phyloP scores from a whole-genome alignment of 2,329 filamentous ascomycete genomes.

The Tolypocladium inflatum region DNA sequence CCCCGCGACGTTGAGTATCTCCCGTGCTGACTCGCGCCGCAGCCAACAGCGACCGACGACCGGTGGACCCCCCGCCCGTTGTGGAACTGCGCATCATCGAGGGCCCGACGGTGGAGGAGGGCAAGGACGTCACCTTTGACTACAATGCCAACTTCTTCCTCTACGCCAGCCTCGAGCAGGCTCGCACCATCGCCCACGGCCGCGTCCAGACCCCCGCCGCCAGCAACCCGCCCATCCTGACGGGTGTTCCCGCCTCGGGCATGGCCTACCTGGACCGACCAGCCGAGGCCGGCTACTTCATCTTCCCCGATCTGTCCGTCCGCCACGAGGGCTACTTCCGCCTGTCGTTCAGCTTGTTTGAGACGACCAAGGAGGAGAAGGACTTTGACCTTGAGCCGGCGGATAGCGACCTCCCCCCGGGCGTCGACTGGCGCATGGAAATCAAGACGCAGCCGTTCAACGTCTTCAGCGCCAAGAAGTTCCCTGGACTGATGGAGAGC shows the following conservation, averaged over 20 bases:
- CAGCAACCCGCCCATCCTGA: slow-evolving; percentile 72
- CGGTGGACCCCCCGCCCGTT: slow-evolving; percentile 89
- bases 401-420: slow-evolving; percentile 35
- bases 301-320: slow-evolving; percentile 94
- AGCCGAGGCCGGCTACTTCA: slow-evolving; percentile 74
- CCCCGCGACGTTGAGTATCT: background rate
- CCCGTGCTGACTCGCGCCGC: slow-evolving; percentile 8
- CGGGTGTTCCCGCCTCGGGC: slow-evolving; percentile 87
- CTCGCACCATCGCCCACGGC: slow-evolving; percentile 72
- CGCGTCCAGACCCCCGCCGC: slow-evolving; percentile 60
- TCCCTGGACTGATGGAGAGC: slow-evolving; percentile 85
- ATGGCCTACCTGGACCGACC: slow-evolving; percentile 95
- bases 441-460: slow-evolving; percentile 81
- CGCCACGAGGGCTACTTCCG: slow-evolving; percentile 89
- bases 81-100: slow-evolving; percentile 84
- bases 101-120: slow-evolving; percentile 49
- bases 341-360: slow-evolving; percentile 87
- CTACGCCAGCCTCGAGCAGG: slow-evolving; percentile 82
- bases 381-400: slow-evolving; percentile 56
- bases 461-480: slow-evolving; percentile 97
- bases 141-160: slow-evolving; percentile 98
- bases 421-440: slow-evolving; percentile 77
- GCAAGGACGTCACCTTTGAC: slow-evolving; percentile 70
- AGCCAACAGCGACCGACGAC: slow-evolving; percentile 61
- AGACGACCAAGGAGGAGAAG: slow-evolving; percentile 78